Percentiles rank a stretch among this genome's conserved stretches.
Evolutionary conservation across 192 early-diverging fungal genomes (phyloP).

Genomic region (Thamnidium elegans): DNA sequence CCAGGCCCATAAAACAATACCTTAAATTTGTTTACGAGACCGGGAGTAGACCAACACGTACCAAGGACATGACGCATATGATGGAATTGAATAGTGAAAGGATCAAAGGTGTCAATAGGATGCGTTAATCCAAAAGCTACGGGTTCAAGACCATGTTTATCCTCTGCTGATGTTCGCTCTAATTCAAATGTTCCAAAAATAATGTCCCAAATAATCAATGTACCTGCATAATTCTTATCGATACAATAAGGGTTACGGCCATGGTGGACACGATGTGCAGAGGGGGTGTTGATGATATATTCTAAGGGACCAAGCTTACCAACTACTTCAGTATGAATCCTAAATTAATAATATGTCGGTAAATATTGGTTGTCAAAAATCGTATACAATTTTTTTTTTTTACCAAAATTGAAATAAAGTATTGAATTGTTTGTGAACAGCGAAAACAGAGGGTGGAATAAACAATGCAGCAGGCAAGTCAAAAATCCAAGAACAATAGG

Average conservation of each 20-base stretch:
- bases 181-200: slow-evolving; percentile 58
- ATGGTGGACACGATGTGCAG: slow-evolving; percentile 59
- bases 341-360: background rate
- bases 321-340: slow-evolving; percentile 52
- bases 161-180: slow-evolving; percentile 40
- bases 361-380: no score
- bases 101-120: slow-evolving; percentile 60
- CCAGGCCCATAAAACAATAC: slow-evolving; percentile 56
- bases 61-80: slow-evolving; percentile 48
- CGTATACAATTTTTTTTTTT: background rate
- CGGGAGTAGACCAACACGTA: slow-evolving; percentile 40
- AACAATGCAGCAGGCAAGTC: slow-evolving; percentile 50
- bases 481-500: slow-evolving; percentile 52
- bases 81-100: slow-evolving; percentile 50
- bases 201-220: slow-evolving; percentile 62
- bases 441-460: slow-evolving; percentile 53
- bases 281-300: slow-evolving; percentile 62
- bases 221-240: slow-evolving; percentile 62
- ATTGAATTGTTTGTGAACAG: slow-evolving; percentile 52
- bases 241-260: slow-evolving; percentile 64
- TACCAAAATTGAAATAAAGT: slow-evolving; percentile 52
- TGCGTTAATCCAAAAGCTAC: slow-evolving; percentile 57
- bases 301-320: slow-evolving; percentile 53
- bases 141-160: slow-evolving; percentile 39
- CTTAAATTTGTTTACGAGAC: slow-evolving; percentile 43